These are phyloP conservation scores for Oropetium thomaeum DNA, from an alignment of 176 grass and related monocot genomes.

Conservation along the genomic window DNA sequence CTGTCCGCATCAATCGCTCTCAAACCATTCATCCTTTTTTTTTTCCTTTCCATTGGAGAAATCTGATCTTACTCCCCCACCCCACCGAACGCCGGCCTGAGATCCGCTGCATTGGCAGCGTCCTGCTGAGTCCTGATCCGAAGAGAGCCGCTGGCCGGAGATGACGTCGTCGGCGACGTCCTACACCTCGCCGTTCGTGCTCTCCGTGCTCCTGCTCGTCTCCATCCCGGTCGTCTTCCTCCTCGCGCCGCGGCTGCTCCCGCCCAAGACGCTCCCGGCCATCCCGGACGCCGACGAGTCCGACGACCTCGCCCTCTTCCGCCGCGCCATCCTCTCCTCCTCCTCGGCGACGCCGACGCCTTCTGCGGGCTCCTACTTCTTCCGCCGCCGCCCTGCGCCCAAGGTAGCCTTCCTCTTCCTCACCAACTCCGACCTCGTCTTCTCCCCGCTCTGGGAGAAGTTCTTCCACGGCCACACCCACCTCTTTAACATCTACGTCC, in stretches of 20 bases:
- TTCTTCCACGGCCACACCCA: constrained; percentile 61
- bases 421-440: constrained; percentile 73
- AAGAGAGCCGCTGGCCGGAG: constrained; percentile 18
- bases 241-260: constrained; percentile 68
- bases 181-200: constrained; percentile 59
- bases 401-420: constrained; percentile 97
- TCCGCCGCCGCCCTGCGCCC: constrained; percentile 47
- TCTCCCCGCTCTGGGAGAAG: constrained; percentile 87
- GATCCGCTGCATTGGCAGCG: constrained; percentile 40
- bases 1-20: constrained; percentile 48
- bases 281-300: constrained; percentile 85
- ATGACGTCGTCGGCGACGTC: constrained; percentile 47
- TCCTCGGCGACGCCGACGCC: constrained; percentile 44
- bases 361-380: constrained; percentile 31
- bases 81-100: constrained; percentile 5
- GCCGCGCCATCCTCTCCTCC: constrained; percentile 77
- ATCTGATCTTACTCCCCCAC: background rate
- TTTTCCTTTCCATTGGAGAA: background rate
- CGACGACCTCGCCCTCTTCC: constrained; percentile 93
- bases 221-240: constrained; percentile 72
- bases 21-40: background rate
- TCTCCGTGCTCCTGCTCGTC: constrained; percentile 61
- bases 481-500: constrained; percentile 86
- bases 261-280: constrained; percentile 77
- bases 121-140: background rate